These are phyloP conservation scores for Chlorophyllum brunneum DNA, from an alignment of 768 basidiomycete genomes.

Conservation along the genomic window DNA sequence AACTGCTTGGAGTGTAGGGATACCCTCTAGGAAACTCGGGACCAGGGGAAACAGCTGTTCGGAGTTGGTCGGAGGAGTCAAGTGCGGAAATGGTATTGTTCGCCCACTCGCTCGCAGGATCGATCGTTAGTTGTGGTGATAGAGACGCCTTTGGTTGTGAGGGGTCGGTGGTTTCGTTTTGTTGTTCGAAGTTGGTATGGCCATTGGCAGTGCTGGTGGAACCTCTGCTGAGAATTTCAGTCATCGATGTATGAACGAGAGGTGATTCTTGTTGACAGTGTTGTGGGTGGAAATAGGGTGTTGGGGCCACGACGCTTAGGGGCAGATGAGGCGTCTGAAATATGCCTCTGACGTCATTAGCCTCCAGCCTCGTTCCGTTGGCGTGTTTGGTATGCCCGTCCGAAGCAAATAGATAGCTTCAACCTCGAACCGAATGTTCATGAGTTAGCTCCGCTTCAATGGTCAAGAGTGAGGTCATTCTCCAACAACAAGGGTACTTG, in stretches of 20 bases:
- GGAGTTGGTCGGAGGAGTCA: neutral
- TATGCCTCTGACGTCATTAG: neutral
- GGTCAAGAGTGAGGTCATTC: too few relatives aligned
- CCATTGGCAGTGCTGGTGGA: neutral
- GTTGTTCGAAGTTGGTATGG: too few relatives aligned
- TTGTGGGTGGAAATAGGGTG: neutral
- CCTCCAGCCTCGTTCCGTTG: neutral
- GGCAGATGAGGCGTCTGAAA: neutral
- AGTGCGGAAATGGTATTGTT: neutral
- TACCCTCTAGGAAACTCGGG: constrained; percentile 4
- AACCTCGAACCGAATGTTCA: too few relatives aligned
- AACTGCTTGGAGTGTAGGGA: constrained; percentile 3
- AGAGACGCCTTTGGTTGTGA: neutral
- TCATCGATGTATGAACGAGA: neutral
- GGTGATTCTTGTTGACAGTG: neutral
- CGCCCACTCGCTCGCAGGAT: constrained; percentile 4
- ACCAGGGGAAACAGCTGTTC: neutral
- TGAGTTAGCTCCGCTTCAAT: too few relatives aligned
- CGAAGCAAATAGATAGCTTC: neutral
- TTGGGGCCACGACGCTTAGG: neutral
- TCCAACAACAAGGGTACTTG: too few relatives aligned
- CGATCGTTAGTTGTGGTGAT: constrained; percentile 8
- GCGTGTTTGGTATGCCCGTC: neutral
- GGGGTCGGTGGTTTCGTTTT: neutral
- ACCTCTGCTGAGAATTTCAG: neutral